These are phyloP conservation scores for Tylopilus plumbeoviolaceoides DNA, from an alignment of 768 basidiomycete genomes.

Conservation along the genomic window DNA sequence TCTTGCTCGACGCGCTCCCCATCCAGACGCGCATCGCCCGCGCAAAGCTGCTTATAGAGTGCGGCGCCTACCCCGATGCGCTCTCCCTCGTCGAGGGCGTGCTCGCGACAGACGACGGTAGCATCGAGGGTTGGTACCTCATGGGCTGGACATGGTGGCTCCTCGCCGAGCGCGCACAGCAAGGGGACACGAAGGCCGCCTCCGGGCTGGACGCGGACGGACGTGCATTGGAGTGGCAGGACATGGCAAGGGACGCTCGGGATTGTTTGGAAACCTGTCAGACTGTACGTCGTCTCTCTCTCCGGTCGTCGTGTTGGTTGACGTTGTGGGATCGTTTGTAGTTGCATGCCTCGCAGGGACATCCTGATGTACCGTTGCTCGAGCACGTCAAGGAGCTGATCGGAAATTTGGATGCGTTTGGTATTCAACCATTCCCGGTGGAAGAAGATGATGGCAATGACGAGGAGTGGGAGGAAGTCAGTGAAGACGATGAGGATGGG, in stretches of 20 bases:
- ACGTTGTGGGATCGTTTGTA: slow-evolving; percentile 24
- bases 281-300: slow-evolving; percentile 46
- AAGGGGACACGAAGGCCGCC: slow-evolving; percentile 38
- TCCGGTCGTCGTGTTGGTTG: not conserved
- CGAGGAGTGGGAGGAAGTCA: slow-evolving; percentile 60
- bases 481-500: slow-evolving; percentile 49
- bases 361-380: slow-evolving; percentile 72
- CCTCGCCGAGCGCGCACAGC: slow-evolving; percentile 67
- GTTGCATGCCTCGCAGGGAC: slow-evolving; percentile 68
- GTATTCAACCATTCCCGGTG: slow-evolving; percentile 57
- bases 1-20: slow-evolving; percentile 38
- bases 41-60: slow-evolving; percentile 80
- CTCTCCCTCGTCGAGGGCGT: slow-evolving; percentile 74
- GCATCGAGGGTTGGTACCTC: slow-evolving; percentile 90
- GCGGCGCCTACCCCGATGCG: slow-evolving; percentile 66
- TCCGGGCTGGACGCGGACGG: slow-evolving; percentile 32
- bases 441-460: slow-evolving; percentile 36
- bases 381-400: slow-evolving; percentile 76
- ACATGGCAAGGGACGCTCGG: slow-evolving; percentile 72
- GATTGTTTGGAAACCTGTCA: slow-evolving; percentile 84
- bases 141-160: slow-evolving; percentile 94
- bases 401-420: slow-evolving; percentile 57
- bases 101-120: slow-evolving; percentile 76
- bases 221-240: slow-evolving; percentile 60
- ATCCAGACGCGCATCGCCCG: slow-evolving; percentile 68